Base-by-base conservation (phyloP, 768 basidiomycete species). In the Lactifluus hygrophoroides region DNA sequence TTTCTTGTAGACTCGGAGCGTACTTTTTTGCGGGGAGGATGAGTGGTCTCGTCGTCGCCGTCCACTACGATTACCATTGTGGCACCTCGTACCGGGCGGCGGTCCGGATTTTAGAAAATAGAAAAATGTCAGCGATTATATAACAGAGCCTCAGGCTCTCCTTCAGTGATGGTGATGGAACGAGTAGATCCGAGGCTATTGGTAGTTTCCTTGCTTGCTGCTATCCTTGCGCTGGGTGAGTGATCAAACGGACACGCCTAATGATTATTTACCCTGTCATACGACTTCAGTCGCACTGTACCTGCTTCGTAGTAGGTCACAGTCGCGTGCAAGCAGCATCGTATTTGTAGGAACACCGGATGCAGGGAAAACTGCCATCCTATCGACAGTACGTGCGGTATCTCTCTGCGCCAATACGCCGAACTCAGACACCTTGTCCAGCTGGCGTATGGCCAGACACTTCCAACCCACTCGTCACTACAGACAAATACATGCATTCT, bases 281-380 rank as follows among this genome's bases (percentile, higher is more conserved):
- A 53, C 34, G 17, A 3, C 30, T 82, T 80, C 77, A 65, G 70
- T 80, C 32, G 55, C 79, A 13, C 65, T 80, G 35, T 70, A 80
- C 21, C 73, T 68, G 45, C n/a, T 51, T 40, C 69, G 70, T 13
- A 72, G 74, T 53, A 80, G 72, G 65, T 74, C 79, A 7, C 73
- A 69, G 43, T 70, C 78, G 1, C 74, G 71, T 67, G 83, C 85
- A 25, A 81, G 79, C 68, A 73, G 78, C n/a, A 66, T 93, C n/a
- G 70, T 93, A 4, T 74, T 93, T n/a, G 77, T 88, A 3, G 90
- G 90, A 2, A 75, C 84, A 38, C 77, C 84, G 6, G 88, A 90
- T 70, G 80, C 82, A 1, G 90, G 90, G 47, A 93, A 93, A 73
- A 92, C 90, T 1, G 77, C 88, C 19, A 82, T 92, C 38, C 67